Base-by-base conservation (phyloP, 305 asterid genomes). In the Fraxinus dipetala region DNA sequence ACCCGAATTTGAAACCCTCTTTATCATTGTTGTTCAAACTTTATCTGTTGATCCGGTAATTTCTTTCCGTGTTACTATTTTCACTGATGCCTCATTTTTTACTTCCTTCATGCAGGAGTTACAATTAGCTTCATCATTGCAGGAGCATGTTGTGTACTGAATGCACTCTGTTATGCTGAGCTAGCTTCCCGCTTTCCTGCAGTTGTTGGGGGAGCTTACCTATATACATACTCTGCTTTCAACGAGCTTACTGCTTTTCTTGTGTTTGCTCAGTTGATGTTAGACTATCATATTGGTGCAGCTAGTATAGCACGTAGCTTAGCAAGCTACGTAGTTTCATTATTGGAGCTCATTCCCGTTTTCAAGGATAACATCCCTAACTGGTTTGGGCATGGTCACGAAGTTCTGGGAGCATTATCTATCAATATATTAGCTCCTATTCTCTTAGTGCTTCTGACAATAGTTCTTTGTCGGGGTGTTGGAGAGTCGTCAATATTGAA, bases 291-390 rank as follows among this genome's bases (percentile, higher is more conserved):
- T 81, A 95, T 95, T 78, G 99, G 97, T 76, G 99, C 99, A 1
- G 99, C 99, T 86, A 94, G 97, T 84, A 90, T 95, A 82, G 99
- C 99, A 11, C 99, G 98, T 76, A 95, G 99, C 87, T 93, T 95
- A 86, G 97, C 98, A 6, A 85, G 99, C 89, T 95, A 95, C 85
- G 84, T 92, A 80, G 88, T 94, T 83, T 75, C 91, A 28, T 84
- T 94, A 32, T 67, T 95, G 82, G 99, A 95, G 91, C 91, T 94
- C 84, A 88, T 95, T 83, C 99, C 98, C 6, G 82, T 86, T 86
- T 75, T 94, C 88, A 89, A 88, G 83, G 89, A 84, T 81, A 94
- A 78, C 82, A 92, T 93, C 74, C 99, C 98, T 22, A 83, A 72
- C 80, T 95, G 99, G 99, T 87, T 93, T 75, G 99, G 99, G 31